These are phyloP conservation scores for Solanum pimpinellifolium DNA, from an alignment of 257 asterid genomes.

Conservation along the genomic window DNA sequence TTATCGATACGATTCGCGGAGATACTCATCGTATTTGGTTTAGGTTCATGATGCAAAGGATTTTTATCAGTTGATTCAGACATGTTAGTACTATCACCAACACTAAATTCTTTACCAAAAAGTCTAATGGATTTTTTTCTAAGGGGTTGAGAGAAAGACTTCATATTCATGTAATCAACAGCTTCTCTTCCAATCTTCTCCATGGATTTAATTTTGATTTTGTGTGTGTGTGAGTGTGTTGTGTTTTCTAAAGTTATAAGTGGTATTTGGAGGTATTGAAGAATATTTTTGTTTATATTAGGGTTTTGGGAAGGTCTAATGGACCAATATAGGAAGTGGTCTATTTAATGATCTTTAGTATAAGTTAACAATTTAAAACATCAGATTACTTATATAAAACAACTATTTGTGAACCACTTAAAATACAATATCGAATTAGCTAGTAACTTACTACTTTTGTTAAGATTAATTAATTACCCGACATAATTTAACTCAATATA, in stretches of 20 bases:
- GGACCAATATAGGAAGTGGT: neutral
- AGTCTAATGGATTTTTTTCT: slow-evolving; percentile 51
- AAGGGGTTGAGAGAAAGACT: slow-evolving; percentile 52
- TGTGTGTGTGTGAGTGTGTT: too few species aligned
- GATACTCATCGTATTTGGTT: neutral
- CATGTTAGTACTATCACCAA: neutral
- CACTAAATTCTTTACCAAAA: slow-evolving; percentile 55
- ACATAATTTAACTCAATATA: too few species aligned
- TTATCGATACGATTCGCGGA: neutral
- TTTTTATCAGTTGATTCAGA: neutral
- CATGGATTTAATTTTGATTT: slow-evolving; percentile 18
- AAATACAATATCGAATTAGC: too few species aligned
- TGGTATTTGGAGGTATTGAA: neutral
- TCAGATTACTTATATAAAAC: too few species aligned
- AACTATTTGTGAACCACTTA: too few species aligned
- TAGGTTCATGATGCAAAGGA: neutral
- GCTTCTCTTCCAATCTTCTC: slow-evolving; percentile 53
- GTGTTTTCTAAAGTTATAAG: neutral
- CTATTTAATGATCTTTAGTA: neutral
- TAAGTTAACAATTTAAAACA: neutral
- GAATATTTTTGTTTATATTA: neutral
- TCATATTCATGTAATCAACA: slow-evolving; percentile 67
- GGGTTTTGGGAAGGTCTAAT: neutral
- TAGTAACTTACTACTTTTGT: too few species aligned
- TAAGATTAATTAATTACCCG: too few species aligned